Conservation (phyloP, 345 rosid species). For the Boechera stricta region DNA sequence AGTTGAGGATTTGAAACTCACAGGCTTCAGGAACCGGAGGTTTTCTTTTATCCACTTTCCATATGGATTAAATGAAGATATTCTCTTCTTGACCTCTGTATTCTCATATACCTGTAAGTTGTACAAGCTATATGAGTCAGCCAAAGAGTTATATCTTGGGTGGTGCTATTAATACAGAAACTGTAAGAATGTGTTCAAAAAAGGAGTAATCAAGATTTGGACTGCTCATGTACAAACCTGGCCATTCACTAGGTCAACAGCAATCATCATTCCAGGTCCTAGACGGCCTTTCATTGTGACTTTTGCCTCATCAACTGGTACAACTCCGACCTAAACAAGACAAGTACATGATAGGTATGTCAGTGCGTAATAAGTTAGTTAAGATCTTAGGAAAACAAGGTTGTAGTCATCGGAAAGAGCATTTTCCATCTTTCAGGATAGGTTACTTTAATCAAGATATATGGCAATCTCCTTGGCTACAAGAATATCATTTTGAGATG, state of each 20-base stretch:
- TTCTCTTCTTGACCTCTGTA: constrained; percentile 85
- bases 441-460: too few species aligned
- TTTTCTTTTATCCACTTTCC: constrained; percentile 91
- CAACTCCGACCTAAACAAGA: constrained; percentile 82
- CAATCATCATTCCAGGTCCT: constrained; percentile 99
- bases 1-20: constrained; percentile 66
- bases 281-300: constrained; percentile 92
- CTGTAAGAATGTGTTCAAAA: constrained; percentile 1
- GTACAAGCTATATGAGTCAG: constrained; percentile 18
- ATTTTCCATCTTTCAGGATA: too few species aligned
- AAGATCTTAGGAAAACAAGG: constrained; percentile 19
- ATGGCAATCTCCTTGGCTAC: too few species aligned
- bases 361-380: background rate
- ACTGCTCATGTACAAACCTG: constrained; percentile 62
- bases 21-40: constrained; percentile 70
- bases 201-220: constrained; percentile 10
- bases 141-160: constrained; percentile 5
- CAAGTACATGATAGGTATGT: constrained; percentile 4
- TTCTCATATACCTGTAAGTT: constrained; percentile 87
- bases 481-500: too few species aligned
- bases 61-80: constrained; percentile 79
- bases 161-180: background rate
- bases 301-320: constrained; percentile 95
- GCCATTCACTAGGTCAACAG: constrained; percentile 83
- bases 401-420: background rate